Evolutionary conservation across 2,329 filamentous ascomycete genomes (phyloP).

Genomic region (Calonectria hongkongensis): DNA sequence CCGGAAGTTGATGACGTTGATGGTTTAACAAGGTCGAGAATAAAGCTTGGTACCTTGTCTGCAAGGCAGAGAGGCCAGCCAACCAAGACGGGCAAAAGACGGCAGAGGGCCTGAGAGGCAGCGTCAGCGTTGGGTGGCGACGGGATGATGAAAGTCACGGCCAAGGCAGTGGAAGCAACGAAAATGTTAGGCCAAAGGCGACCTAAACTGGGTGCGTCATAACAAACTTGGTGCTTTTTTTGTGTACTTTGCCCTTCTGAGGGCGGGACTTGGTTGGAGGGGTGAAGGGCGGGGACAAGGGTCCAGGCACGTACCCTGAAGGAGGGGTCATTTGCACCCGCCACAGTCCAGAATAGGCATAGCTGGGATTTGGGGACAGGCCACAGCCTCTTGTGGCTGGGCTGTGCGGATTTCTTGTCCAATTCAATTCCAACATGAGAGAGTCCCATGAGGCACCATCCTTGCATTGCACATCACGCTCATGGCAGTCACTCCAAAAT

Average conservation of each 20-base stretch:
- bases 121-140: constrained; percentile 38
- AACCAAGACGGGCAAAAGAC: constrained; percentile 28
- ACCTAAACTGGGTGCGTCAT: constrained; percentile 52
- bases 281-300: constrained; percentile 50
- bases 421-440: too few relatives aligned
- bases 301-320: constrained; percentile 28
- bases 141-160: constrained; percentile 35
- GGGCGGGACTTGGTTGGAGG: constrained; percentile 49
- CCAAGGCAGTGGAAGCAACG: constrained; percentile 34
- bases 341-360: not conserved
- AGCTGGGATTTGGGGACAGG: not conserved
- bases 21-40: constrained; percentile 39
- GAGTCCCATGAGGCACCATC: too few relatives aligned
- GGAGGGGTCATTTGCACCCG: constrained; percentile 7
- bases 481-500: too few relatives aligned
- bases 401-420: not conserved
- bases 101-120: constrained; percentile 27
- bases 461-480: too few relatives aligned
- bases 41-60: constrained; percentile 37
- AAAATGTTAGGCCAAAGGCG: constrained; percentile 32
- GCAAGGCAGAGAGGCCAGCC: constrained; percentile 45
- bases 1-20: constrained; percentile 45
- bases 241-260: constrained; percentile 45
- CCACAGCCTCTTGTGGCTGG: not conserved
- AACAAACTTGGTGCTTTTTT: constrained; percentile 51